phyloP scores from a whole-genome alignment of 805 yeast species.

The Peterozyma xylosa region DNA sequence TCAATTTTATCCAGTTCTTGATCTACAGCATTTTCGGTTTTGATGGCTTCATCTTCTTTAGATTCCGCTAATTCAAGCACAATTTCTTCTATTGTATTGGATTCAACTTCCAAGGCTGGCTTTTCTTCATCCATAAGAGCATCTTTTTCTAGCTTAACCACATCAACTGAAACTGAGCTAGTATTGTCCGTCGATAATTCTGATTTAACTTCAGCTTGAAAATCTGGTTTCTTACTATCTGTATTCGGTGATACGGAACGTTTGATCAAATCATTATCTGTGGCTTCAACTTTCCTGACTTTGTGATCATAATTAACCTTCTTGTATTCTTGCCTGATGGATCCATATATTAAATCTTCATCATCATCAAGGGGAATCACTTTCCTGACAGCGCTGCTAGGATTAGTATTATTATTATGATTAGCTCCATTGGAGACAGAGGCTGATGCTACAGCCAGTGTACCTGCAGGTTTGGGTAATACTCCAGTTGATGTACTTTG shows the following conservation, averaged over 20 bases:
- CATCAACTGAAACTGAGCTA: too few species aligned
- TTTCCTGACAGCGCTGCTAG: background rate
- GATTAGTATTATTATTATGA: background rate
- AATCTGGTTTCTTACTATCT: background rate
- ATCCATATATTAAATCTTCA: constrained; percentile 9
- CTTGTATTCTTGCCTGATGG: constrained; percentile 2
- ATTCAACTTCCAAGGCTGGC: too few species aligned
- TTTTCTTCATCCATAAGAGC: too few species aligned
- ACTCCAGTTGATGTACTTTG: constrained; percentile 1
- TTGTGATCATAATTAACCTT: background rate
- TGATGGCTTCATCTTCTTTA: too few species aligned
- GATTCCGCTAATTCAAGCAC: too few species aligned
- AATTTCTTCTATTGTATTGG: too few species aligned
- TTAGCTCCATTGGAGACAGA: background rate
- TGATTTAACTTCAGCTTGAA: background rate
- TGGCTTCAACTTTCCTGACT: too few species aligned
- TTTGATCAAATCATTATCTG: too few species aligned
- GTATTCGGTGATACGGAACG: background rate
- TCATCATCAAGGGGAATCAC: background rate
- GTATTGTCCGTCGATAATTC: background rate
- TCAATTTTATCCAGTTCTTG: background rate
- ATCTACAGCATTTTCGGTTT: background rate
- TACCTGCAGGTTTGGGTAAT: background rate
- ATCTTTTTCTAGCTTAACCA: too few species aligned
- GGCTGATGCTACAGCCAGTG: background rate